phyloP scores from a whole-genome alignment of 139 green algal species.

The Picochlorum costavermella region DNA sequence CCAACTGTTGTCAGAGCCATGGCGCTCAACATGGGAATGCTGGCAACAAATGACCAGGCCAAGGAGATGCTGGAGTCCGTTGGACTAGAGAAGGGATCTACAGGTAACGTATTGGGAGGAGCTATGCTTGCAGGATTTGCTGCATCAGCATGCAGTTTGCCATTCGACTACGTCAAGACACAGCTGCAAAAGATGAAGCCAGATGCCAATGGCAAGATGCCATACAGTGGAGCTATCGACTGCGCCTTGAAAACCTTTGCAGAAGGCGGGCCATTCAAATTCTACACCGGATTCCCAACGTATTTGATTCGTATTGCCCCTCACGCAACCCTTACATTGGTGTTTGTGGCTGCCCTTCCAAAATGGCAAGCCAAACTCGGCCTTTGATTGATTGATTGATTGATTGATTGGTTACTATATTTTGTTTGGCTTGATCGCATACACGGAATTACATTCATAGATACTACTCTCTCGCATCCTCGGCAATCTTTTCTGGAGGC shows the following conservation, averaged over 20 bases:
- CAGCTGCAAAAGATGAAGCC: conserved; percentile 85
- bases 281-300: conserved; percentile 97
- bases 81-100: conserved; percentile 57
- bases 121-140: conserved; percentile 87
- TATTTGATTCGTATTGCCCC: conserved; percentile 91
- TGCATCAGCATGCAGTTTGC: conserved; percentile 79
- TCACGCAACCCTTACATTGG: conserved; percentile 83
- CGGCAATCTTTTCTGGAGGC: conserved; percentile 14
- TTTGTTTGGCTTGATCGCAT: not conserved
- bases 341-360: conserved; percentile 73
- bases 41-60: conserved; percentile 96
- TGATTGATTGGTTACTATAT: conserved; percentile 32
- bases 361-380: conserved; percentile 69
- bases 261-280: conserved; percentile 73
- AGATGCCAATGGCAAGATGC: conserved; percentile 76
- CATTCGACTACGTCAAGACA: conserved; percentile 99
- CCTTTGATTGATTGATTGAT: conserved; percentile 45
- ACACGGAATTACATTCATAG: not conserved
- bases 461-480: conserved; percentile 2
- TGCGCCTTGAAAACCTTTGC: conserved; percentile 74
- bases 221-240: conserved; percentile 80
- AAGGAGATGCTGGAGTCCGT: conserved; percentile 83
- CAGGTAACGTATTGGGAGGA: conserved; percentile 49
- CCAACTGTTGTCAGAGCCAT: conserved; percentile 95
- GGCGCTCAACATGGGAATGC: conserved; percentile 99